phyloP scores from a whole-genome alignment of 148 eudicot species.

The Arbutus unedo region DNA sequence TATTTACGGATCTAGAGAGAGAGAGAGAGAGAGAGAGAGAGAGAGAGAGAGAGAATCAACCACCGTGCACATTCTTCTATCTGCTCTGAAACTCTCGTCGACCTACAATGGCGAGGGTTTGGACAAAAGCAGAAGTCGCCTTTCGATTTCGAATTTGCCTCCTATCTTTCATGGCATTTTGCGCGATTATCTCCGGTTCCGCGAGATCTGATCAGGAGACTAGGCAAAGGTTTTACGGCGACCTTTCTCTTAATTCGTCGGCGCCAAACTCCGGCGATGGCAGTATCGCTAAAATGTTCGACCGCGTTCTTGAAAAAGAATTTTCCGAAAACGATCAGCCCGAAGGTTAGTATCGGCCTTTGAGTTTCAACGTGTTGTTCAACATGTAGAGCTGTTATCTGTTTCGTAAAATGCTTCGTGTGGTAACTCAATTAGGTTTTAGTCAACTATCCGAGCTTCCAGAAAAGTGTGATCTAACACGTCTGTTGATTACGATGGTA shows the following conservation, averaged over 20 bases:
- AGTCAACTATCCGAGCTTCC: neutral
- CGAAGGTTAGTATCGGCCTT: constrained; percentile 44
- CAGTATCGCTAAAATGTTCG: constrained; percentile 83
- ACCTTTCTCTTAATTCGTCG: constrained; percentile 53
- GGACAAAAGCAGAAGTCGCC: neutral
- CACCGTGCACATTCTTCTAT: neutral
- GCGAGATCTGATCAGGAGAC: constrained; percentile 81
- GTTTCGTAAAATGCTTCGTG: neutral
- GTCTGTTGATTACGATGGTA: neutral
- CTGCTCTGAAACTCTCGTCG: constrained; percentile 6
- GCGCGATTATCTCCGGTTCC: constrained; percentile 21
- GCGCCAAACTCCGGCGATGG: constrained; percentile 53
- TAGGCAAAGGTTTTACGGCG: constrained; percentile 76
- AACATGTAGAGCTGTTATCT: neutral
- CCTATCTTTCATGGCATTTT: constrained; percentile 18
- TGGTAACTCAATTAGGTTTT: neutral
- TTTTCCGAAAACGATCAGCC: constrained; percentile 89
- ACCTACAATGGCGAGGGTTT: constrained; percentile 22
- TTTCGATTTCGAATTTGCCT: constrained; percentile 25
- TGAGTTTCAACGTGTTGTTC: neutral
- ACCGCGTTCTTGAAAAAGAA: constrained; percentile 77
- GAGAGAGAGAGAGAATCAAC: no score
- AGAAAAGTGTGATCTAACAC: neutral
- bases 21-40: no score
- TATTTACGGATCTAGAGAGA: no score